A percentile compares a stretch with the other conserved stretches of the same genome.
Conservation (phyloP, 305 asterid genomes). For the Vinca major region DNA sequence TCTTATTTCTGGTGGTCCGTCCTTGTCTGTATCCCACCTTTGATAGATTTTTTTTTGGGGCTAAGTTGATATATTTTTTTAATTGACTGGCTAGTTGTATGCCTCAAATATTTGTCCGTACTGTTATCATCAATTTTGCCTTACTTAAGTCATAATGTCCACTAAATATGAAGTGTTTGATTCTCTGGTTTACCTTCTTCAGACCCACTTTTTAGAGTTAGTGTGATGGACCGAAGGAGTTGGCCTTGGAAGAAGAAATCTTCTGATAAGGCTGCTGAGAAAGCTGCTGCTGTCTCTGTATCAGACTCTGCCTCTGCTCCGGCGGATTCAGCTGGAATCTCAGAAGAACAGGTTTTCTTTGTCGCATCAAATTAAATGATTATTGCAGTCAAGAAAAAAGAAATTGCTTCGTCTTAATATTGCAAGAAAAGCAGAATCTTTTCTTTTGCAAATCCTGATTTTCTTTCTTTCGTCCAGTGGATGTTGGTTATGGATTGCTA, state of each 20-base stretch:
- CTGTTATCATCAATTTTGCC: neutral
- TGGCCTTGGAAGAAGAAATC: constrained; percentile 99
- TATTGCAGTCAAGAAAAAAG: neutral
- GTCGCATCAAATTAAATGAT: neutral
- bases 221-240: constrained; percentile 68
- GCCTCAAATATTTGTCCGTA: constrained; percentile 8
- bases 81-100: constrained; percentile 11
- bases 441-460: neutral
- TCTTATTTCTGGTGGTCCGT: constrained; percentile 18
- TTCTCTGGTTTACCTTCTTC: neutral
- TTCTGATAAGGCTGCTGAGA: constrained; percentile 62
- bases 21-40: constrained; percentile 17
- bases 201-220: constrained; percentile 19
- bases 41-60: constrained; percentile 1
- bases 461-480: neutral
- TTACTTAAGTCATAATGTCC: neutral
- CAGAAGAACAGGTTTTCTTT: constrained; percentile 46
- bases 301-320: constrained; percentile 34
- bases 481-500: neutral
- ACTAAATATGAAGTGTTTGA: neutral
- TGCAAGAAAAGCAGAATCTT: neutral
- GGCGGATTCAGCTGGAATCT: constrained; percentile 36
- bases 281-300: constrained; percentile 12
- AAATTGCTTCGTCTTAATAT: neutral
- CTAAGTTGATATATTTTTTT: neutral